Base-by-base conservation (phyloP, 805 yeast genomes). In the Zygosaccharomyces bisporus region DNA sequence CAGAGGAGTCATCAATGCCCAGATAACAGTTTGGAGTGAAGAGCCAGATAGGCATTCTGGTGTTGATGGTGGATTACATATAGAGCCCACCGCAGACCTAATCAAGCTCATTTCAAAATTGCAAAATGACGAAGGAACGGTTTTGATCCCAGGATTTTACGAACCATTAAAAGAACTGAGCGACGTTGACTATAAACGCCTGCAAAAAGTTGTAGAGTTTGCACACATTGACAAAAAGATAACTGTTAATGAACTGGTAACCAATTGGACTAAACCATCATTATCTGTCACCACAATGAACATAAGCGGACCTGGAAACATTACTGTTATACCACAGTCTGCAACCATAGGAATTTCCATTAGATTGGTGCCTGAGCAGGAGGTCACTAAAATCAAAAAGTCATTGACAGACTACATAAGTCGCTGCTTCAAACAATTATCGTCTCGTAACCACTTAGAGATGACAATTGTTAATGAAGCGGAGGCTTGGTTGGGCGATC, bases 401-500 rank as follows among this genome's bases (percentile, higher is more conserved):
- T 58, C 71, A 20, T 68, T 90, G 14, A 65, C 72, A 1, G 44
- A 60, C 0, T 80, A 72, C 55, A 53, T 93, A 34, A 53, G 65
- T 0, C 52, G 66, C 0, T 60, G 69, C 33, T 91, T 88, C 53
- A 55, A 60, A 0, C 56, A 58, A 10, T 62, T 87, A 24, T 56
- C 71, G 2, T 75, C 93, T 0, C 76, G 75, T 4, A 93, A 93
- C 61, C 73, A 75, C 21, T 56, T 91, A 29, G 62, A 66, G 9
- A 67, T 90, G 16, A 70, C 74, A 18, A 74, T 90, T 33, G 74
- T 81, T 46, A 89, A 88, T 57, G 91, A 85, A 58, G 95, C 96
- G 0, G 97, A 90, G 56, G 95, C 97, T 2, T 91, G 99, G 99
- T 68, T 91, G 7, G 98, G 97, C 4, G 89, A 93, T 54, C 84